These are phyloP conservation scores for Annulohypoxylon moriforme DNA, from an alignment of 495 filamentous ascomycete genomes.

Conservation along the genomic window DNA sequence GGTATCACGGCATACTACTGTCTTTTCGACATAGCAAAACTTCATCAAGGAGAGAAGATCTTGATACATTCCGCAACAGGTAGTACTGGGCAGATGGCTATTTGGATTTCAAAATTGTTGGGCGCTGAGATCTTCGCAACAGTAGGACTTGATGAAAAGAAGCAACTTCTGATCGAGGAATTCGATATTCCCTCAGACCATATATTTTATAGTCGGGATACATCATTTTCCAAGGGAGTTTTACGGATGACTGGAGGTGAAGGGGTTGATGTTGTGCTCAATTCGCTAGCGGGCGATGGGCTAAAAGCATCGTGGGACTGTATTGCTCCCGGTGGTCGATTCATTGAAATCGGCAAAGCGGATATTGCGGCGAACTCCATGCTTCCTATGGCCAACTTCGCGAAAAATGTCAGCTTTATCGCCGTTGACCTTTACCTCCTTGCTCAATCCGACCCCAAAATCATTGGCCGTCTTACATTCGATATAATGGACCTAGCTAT, in stretches of 20 bases:
- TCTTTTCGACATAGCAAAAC: too few species aligned
- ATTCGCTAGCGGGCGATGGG: background rate
- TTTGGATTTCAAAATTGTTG: background rate
- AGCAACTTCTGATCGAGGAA: background rate
- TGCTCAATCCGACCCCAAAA: too few species aligned
- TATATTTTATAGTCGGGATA: background rate
- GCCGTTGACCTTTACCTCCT: background rate
- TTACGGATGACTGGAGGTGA: background rate
- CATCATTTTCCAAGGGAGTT: background rate
- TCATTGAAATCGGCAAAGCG: too few species aligned
- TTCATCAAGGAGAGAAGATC: background rate
- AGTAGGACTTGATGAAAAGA: background rate
- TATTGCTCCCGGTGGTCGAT: background rate
- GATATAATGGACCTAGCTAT: too few species aligned
- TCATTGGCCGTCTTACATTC: background rate
- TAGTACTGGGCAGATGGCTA: background rate
- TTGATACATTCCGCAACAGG: background rate
- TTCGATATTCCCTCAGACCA: background rate
- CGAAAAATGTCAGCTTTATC: background rate
- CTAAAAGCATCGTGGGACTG: background rate
- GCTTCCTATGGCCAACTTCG: background rate
- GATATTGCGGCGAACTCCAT: background rate
- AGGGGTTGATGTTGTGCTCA: background rate
- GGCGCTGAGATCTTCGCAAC: conserved; percentile 5
- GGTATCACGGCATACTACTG: too few species aligned